These are phyloP conservation scores for Coniochaeta sp. DNA, from an alignment of 2,329 filamentous ascomycete species.

Conservation along the genomic window DNA sequence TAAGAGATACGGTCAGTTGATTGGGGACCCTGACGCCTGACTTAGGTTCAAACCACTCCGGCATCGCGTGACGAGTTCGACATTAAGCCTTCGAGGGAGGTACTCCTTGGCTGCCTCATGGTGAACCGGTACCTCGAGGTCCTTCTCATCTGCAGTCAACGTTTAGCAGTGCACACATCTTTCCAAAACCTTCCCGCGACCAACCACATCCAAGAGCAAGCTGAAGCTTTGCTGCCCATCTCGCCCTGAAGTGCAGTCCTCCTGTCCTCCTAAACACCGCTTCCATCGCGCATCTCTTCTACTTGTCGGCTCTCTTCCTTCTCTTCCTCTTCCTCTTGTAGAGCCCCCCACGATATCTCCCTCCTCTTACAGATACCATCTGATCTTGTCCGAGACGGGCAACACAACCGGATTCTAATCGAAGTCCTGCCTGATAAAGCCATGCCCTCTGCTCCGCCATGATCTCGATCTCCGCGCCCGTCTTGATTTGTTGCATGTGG, in stretches of 20 bases:
- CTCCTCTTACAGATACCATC: neutral
- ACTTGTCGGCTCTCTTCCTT: neutral
- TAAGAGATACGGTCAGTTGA: constrained; percentile 2
- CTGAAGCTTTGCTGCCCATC: neutral
- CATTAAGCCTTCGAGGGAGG: neutral
- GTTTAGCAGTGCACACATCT: neutral
- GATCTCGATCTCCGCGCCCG: neutral
- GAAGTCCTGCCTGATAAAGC: neutral
- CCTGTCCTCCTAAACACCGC: neutral
- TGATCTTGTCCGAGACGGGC: neutral
- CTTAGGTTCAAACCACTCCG: neutral
- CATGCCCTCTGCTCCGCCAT: constrained; percentile 5
- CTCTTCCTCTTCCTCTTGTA: neutral
- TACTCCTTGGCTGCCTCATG: neutral
- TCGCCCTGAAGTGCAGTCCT: neutral
- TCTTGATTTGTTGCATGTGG: neutral
- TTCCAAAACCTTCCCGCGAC: neutral
- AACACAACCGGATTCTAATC: neutral
- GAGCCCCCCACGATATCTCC: neutral
- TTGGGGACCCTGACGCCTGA: constrained; percentile 1
- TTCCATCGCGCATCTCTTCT: neutral
- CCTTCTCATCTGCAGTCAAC: neutral
- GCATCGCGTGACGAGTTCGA: neutral
- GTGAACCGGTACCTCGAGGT: neutral
- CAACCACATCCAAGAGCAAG: neutral